Conservation (phyloP, 768 basidiomycete genomes). For the Butyriboletus loyo region DNA sequence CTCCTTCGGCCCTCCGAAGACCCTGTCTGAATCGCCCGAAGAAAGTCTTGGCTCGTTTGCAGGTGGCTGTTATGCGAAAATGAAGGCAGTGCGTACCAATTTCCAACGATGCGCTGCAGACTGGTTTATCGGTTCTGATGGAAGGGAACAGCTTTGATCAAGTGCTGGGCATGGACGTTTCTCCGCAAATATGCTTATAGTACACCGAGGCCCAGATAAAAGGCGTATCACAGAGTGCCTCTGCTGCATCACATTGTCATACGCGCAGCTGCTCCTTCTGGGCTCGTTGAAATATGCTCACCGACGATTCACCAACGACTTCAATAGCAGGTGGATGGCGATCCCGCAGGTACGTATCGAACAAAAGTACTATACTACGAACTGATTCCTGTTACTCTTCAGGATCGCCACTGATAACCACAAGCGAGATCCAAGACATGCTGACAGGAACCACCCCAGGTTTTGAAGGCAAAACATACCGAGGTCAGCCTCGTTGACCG, state of each 20-base stretch:
- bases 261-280: background rate
- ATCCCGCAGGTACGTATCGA: background rate
- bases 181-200: background rate
- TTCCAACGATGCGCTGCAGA: no score
- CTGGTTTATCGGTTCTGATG: background rate
- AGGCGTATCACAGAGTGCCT: background rate
- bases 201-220: constrained; percentile 2
- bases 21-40: no score
- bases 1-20: no score
- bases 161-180: background rate
- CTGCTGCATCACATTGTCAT: background rate
- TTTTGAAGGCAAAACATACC: background rate
- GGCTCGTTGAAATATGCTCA: background rate
- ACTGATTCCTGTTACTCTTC: background rate
- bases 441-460: background rate
- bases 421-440: background rate
- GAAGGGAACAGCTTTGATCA: background rate
- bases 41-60: no score
- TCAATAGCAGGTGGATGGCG: no score
- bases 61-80: background rate
- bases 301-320: no score
- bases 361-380: background rate
- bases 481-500: constrained; percentile 2
- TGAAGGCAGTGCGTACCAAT: background rate
- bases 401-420: background rate